These are phyloP conservation scores for Coemansia sp. DNA, from an alignment of 192 early-diverging fungal species.

Conservation along the genomic window DNA sequence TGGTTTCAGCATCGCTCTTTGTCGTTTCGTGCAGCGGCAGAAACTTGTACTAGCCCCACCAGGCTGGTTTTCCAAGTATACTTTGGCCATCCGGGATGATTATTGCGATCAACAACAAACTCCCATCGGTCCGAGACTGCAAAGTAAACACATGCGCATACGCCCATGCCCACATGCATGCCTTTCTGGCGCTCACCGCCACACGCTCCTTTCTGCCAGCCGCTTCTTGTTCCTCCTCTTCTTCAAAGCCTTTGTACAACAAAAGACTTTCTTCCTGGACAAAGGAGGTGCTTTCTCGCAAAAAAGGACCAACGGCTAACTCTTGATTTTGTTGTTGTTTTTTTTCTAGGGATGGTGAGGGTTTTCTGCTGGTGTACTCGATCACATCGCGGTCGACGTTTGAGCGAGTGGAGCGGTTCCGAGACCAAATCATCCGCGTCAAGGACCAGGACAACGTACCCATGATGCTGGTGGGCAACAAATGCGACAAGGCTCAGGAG, in stretches of 20 bases:
- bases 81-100: conserved; percentile 5
- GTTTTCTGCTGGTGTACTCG: conserved; percentile 87
- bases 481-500: conserved; percentile 81
- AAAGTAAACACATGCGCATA: conserved; percentile 3
- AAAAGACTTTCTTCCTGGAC: too few relatives aligned
- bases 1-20: conserved; percentile 7
- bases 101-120: conserved; percentile 2
- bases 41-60: conserved; percentile 1
- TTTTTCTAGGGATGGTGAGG: conserved; percentile 71
- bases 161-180: background rate
- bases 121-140: conserved; percentile 2
- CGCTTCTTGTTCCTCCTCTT: too few relatives aligned
- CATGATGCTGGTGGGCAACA: conserved; percentile 93
- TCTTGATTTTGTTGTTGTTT: background rate
- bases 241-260: conserved; percentile 7
- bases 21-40: conserved; percentile 4
- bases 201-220: too few relatives aligned
- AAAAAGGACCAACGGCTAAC: background rate
- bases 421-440: conserved; percentile 85
- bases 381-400: conserved; percentile 87
- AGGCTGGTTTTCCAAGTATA: background rate
- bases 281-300: background rate
- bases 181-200: background rate
- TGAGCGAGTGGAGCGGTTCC: conserved; percentile 81
- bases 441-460: conserved; percentile 86